phyloP scores from a whole-genome alignment of 352 stramenopile species.

The Globisporangium canariense region DNA sequence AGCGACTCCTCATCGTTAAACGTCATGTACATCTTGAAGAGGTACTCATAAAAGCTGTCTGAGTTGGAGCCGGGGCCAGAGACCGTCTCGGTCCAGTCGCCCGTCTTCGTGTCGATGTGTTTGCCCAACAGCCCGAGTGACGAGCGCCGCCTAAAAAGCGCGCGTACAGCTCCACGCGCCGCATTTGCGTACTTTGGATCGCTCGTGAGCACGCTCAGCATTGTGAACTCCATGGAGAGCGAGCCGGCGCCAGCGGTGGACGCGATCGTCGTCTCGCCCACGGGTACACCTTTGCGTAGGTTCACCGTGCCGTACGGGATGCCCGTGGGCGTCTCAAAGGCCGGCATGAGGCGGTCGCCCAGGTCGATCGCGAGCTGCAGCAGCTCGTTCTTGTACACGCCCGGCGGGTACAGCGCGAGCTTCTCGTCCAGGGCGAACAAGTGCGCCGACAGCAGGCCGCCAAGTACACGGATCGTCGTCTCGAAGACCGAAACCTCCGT shows the following conservation, averaged over 20 bases:
- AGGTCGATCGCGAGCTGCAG: conserved; percentile 94
- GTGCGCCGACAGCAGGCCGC: conserved; percentile 89
- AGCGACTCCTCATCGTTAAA: conserved; percentile 93
- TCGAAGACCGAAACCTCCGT: conserved; percentile 92
- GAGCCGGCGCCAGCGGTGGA: conserved; percentile 96
- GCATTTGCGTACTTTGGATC: conserved; percentile 67
- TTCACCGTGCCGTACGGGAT: conserved; percentile 99
- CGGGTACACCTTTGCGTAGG: conserved; percentile 84
- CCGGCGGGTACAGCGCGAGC: conserved; percentile 50
- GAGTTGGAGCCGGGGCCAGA: conserved; percentile 91
- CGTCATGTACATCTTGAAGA: conserved; percentile 96
- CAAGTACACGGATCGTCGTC: conserved; percentile 90
- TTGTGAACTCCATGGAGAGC: conserved; percentile 95
- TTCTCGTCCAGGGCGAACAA: conserved; percentile 64
- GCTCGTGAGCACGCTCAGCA: conserved; percentile 88
- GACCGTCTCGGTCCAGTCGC: conserved; percentile 77
- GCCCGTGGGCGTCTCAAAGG: conserved; percentile 94
- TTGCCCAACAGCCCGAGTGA: conserved; percentile 92
- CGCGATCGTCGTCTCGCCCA: conserved; percentile 93
- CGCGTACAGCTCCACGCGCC: conserved; percentile 58
- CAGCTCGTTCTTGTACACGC: conserved; percentile 91
- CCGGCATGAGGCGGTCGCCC: conserved; percentile 92
- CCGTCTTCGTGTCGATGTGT: conserved; percentile 92
- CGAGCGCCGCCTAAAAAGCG: conserved; percentile 76
- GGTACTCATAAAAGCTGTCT: conserved; percentile 98